Evolutionary conservation across 768 basidiomycete species (phyloP).

Genomic region (Cyclocybe aegerita): DNA sequence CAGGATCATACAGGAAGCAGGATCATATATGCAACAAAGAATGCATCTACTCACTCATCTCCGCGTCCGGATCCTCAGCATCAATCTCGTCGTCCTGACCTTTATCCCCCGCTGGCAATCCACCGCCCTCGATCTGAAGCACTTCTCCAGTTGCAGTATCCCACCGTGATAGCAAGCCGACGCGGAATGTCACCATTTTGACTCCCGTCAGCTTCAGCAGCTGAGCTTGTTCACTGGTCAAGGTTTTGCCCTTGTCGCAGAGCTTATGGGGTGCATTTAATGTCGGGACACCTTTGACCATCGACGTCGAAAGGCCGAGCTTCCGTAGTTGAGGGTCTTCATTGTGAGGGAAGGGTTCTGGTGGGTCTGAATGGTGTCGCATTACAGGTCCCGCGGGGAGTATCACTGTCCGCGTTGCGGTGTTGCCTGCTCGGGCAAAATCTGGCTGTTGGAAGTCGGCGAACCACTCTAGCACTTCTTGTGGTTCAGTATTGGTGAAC

Average conservation of each 20-base stretch:
- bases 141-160: slow-evolving; percentile 67
- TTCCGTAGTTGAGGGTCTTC: slow-evolving; percentile 96
- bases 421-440: slow-evolving; percentile 88
- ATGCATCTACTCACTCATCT: slow-evolving; percentile 50
- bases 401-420: slow-evolving; percentile 68
- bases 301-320: slow-evolving; percentile 80
- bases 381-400: slow-evolving; percentile 86
- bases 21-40: slow-evolving; percentile 11
- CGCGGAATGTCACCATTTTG: slow-evolving; percentile 83
- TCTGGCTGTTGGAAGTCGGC: slow-evolving; percentile 85
- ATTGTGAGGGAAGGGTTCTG: slow-evolving; percentile 93
- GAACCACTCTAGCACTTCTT: slow-evolving; percentile 95
- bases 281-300: slow-evolving; percentile 88
- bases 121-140: slow-evolving; percentile 50
- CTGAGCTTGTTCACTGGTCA: slow-evolving; percentile 89
- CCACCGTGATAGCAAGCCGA: slow-evolving; percentile 73
- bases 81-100: slow-evolving; percentile 33
- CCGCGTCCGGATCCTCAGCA: slow-evolving; percentile 36
- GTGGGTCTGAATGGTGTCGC: slow-evolving; percentile 74
- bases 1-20: slow-evolving; percentile 19
- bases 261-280: slow-evolving; percentile 77
- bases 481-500: slow-evolving; percentile 88
- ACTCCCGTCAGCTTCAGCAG: slow-evolving; percentile 89
- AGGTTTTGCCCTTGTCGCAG: slow-evolving; percentile 76
- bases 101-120: slow-evolving; percentile 35